Evolutionary conservation across 2,329 filamentous ascomycete genomes (phyloP), one percentile per base, ranked within the genome.

Genomic region (Nannizziopsis barbatae): DNA sequence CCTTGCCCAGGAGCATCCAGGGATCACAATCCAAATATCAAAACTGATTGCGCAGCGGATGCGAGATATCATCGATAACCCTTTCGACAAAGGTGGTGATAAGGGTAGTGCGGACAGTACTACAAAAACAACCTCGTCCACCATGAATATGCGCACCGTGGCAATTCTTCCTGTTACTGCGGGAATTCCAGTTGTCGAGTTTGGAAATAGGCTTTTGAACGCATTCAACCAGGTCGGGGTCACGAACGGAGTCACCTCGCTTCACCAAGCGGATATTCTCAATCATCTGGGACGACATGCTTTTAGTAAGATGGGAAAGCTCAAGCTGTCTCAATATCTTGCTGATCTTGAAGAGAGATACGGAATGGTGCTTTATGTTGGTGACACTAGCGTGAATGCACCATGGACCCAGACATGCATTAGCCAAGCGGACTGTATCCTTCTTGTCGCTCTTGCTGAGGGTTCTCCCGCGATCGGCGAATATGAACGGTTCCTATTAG

Each of bases 361-460:
- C 58, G 88, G 90, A 1, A 79, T 98, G 57, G 88, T 98, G 1
- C 74, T 98, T 6, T 98, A 98, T 61, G 83, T 98, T 50, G 92
- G 90, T 45, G 92, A 98, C 65, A 98, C 93, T 3, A 95, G 82
- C 52, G 92, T 96, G 58, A 96, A 95, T 58, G 87, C 93, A 1
- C 89, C 90, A 0, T 98, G 92, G 92, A 98, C 93, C 0, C 88
- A 95, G 60, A 96, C 92, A 0, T 98, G 93, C 63, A 95, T 98
- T 55, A 84, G 84, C 12, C 92, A 98, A 66, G 92, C 92, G 1
- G 92, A 98, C 66, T 95, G 89, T 57, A 95, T 98, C 54, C 74
- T 98, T 6, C 74, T 98, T 7, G 87, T 98, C 22, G 92, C 88
- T 0, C 70, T 96, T 11, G 92, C 89, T 0, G 92, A 96, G 62